Conservation (phyloP, 805 yeast genomes). For the Candida ovalis region DNA sequence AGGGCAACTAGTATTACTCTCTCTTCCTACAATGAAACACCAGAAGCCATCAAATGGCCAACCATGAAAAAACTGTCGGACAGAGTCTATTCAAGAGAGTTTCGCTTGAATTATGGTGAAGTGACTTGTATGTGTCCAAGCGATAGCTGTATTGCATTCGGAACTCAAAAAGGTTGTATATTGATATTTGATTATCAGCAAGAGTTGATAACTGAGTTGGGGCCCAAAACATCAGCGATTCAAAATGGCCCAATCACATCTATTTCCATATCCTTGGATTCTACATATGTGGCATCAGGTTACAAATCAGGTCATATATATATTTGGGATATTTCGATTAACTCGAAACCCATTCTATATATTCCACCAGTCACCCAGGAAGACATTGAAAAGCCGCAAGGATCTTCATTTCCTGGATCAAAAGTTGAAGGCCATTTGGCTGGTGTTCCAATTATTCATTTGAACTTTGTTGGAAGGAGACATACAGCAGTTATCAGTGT, state of each 20-base stretch:
- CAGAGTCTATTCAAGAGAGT: slow-evolving; percentile 16
- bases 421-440: slow-evolving; percentile 31
- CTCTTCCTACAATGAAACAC: slow-evolving; percentile 6
- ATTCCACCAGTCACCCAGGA: slow-evolving; percentile 28
- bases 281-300: slow-evolving; percentile 67
- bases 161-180: slow-evolving; percentile 65
- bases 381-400: slow-evolving; percentile 11
- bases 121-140: slow-evolving; percentile 44
- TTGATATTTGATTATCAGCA: slow-evolving; percentile 71
- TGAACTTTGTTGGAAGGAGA: slow-evolving; percentile 46
- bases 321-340: slow-evolving; percentile 58
- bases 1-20: slow-evolving; percentile 6
- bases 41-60: slow-evolving; percentile 27
- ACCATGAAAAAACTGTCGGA: slow-evolving; percentile 25
- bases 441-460: slow-evolving; percentile 37
- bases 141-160: slow-evolving; percentile 49
- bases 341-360: slow-evolving; percentile 26
- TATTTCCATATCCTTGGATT: slow-evolving; percentile 63
- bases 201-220: slow-evolving; percentile 41
- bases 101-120: slow-evolving; percentile 40
- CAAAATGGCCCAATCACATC: slow-evolving; percentile 48
- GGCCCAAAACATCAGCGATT: slow-evolving; percentile 24
- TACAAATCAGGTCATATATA: slow-evolving; percentile 58
- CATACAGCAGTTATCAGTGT: slow-evolving; percentile 55
- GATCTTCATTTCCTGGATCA: slow-evolving; percentile 4